These are phyloP conservation scores for Penicillium polonicum DNA, from an alignment of 2,329 filamentous ascomycete genomes.

Conservation along the genomic window DNA sequence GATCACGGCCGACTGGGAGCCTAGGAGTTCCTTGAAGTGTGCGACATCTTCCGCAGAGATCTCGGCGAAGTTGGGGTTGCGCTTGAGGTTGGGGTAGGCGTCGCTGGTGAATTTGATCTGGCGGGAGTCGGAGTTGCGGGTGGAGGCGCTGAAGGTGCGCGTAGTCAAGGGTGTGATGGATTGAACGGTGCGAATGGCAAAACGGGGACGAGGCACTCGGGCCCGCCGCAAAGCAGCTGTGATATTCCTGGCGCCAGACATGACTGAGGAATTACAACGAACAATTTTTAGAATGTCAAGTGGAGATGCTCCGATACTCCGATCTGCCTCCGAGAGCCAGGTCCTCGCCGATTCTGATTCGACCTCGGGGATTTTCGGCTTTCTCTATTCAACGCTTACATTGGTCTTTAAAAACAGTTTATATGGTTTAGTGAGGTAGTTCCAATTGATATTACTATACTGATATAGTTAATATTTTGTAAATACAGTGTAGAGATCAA, in stretches of 20 bases:
- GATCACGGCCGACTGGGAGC: constrained; percentile 74
- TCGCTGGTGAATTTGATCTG: constrained; percentile 76
- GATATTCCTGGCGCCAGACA: constrained; percentile 34
- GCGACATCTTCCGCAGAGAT: constrained; percentile 77
- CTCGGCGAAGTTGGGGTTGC: constrained; percentile 68
- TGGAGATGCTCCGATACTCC: constrained; percentile 22
- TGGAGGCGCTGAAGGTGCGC: constrained; percentile 34
- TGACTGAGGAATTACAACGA: constrained; percentile 14
- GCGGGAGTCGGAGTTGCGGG: constrained; percentile 28
- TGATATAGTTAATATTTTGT: neutral
- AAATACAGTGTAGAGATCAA: neutral
- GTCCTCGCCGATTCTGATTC: neutral
- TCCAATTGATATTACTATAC: no score
- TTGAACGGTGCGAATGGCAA: constrained; percentile 24
- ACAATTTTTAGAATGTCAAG: constrained; percentile 21
- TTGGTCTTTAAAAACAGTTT: neutral
- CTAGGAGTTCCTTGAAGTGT: constrained; percentile 78
- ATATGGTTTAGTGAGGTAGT: neutral
- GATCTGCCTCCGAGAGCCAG: constrained; percentile 18
- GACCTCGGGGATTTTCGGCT: constrained; percentile 18
- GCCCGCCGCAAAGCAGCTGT: constrained; percentile 35
- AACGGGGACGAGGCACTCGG: constrained; percentile 31
- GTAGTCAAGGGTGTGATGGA: constrained; percentile 18
- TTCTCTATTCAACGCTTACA: neutral
- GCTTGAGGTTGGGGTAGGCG: constrained; percentile 73